A percentile compares a stretch with the other conserved stretches of the same genome.
Evolutionary conservation across 352 stramenopile species (phyloP).

Genomic region (Phytophthora citrophthora): DNA sequence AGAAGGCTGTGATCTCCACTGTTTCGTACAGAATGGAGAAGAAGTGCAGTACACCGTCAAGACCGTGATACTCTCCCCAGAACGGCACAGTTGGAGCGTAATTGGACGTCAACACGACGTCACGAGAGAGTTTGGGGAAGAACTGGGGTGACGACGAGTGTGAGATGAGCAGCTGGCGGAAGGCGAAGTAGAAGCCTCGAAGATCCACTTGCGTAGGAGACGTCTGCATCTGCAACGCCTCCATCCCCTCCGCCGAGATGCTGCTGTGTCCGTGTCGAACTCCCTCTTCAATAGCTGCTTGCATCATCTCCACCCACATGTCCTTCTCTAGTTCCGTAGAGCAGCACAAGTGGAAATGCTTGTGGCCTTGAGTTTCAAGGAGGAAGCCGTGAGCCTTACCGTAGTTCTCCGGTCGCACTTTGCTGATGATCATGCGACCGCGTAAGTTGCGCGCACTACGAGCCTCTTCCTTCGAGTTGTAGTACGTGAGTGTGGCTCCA

Average conservation of each 20-base stretch:
- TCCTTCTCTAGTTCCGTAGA: constrained; percentile 89
- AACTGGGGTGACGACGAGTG: constrained; percentile 90
- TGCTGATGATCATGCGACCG: constrained; percentile 82
- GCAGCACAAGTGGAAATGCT: constrained; percentile 89
- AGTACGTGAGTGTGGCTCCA: constrained; percentile 83
- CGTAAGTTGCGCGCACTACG: constrained; percentile 80
- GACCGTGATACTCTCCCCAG: constrained; percentile 89
- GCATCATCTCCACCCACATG: constrained; percentile 94
- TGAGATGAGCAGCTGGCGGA: constrained; percentile 88
- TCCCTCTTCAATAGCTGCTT: constrained; percentile 83
- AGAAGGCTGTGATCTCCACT: constrained; percentile 89
- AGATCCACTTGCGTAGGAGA: constrained; percentile 85
- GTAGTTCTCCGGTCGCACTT: constrained; percentile 87
- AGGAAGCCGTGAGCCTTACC: constrained; percentile 89
- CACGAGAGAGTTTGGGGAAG: constrained; percentile 85
- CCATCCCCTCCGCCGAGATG: constrained; percentile 28
- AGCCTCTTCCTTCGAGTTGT: constrained; percentile 89
- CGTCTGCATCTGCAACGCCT: constrained; percentile 45
- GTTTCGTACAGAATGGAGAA: constrained; percentile 92
- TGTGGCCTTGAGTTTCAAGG: constrained; percentile 89
- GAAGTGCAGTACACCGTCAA: constrained; percentile 89
- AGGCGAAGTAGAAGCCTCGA: constrained; percentile 87
- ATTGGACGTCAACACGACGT: constrained; percentile 88
- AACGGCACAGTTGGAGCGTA: constrained; percentile 90
- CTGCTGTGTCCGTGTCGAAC: constrained; percentile 30